These are phyloP conservation scores for Neonectria magnoliae DNA, from an alignment of 2,329 filamentous ascomycete genomes.

Conservation along the genomic window DNA sequence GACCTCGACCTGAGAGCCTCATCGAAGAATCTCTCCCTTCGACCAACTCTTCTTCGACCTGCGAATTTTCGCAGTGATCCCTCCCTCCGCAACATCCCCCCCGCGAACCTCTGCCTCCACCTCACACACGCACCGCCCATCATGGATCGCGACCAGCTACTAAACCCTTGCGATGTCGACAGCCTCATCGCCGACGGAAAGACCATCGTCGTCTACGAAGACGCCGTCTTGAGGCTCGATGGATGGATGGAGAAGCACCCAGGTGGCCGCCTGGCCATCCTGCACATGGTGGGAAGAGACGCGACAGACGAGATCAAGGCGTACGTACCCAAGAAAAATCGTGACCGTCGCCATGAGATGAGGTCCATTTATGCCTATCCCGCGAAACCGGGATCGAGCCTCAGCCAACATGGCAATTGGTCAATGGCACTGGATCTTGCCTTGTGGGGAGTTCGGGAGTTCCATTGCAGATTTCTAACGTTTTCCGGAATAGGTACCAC, in stretches of 20 bases:
- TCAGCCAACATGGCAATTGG: slow-evolving; percentile 29
- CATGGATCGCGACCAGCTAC: slow-evolving; percentile 54
- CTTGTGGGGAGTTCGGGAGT: slow-evolving; percentile 19
- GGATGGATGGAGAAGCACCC: slow-evolving; percentile 68
- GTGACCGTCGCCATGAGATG: not conserved
- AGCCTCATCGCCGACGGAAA: slow-evolving; percentile 64
- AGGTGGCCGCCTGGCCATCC: slow-evolving; percentile 66
- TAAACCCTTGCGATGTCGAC: slow-evolving; percentile 59
- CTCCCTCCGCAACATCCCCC: not conserved
- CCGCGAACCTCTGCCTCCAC: not conserved
- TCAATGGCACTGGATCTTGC: not conserved
- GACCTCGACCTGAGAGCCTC: not conserved
- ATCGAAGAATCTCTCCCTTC: not conserved
- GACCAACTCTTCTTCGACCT: not conserved
- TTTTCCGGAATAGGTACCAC: slow-evolving; percentile 61
- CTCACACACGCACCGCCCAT: not conserved
- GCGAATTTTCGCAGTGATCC: not conserved
- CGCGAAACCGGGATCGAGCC: not conserved
- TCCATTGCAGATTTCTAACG: slow-evolving; percentile 31
- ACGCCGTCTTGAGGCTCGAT: slow-evolving; percentile 64
- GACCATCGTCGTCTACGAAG: slow-evolving; percentile 66
- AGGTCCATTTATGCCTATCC: slow-evolving; percentile 1
- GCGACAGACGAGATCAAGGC: slow-evolving; percentile 50
- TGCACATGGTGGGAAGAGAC: slow-evolving; percentile 60
- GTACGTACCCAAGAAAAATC: slow-evolving; percentile 35